A percentile compares a stretch with the other conserved stretches of the same genome.
phyloP scores from a whole-genome alignment of 176 grass and related monocot genomes.

The Poa annua region DNA sequence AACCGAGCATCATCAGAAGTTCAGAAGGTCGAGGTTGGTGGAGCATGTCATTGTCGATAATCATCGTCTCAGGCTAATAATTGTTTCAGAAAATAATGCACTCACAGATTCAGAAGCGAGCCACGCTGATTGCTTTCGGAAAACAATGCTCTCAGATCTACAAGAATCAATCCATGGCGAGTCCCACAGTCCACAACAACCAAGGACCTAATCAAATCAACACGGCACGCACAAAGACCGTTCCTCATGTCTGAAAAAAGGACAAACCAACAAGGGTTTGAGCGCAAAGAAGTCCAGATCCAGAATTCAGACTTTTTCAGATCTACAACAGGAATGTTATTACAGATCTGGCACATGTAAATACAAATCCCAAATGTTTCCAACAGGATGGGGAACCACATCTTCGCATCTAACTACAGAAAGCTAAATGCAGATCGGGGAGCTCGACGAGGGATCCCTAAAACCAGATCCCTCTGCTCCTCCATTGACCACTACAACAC shows the following conservation, averaged over 20 bases:
- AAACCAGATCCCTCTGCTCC: conserved; percentile 29
- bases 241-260: no score
- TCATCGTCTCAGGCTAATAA: neutral
- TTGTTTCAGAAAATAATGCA: neutral
- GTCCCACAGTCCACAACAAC: neutral
- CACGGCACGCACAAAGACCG: neutral
- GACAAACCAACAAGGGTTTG: neutral
- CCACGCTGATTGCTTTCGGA: neutral
- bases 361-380: neutral
- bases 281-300: neutral
- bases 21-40: neutral
- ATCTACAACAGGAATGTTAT: neutral
- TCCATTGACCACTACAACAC: neutral
- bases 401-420: neutral
- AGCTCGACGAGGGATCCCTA: conserved; percentile 24
- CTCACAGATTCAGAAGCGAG: conserved; percentile 2
- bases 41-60: neutral
- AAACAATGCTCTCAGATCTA: neutral
- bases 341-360: neutral
- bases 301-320: neutral
- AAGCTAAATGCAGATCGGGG: conserved; percentile 1
- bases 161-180: neutral
- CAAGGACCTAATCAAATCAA: no score
- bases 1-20: neutral
- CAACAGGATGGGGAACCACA: neutral